Evolutionary conservation across 129 eudicot genomes (phyloP).

Genomic region (Lonicera japonica): DNA sequence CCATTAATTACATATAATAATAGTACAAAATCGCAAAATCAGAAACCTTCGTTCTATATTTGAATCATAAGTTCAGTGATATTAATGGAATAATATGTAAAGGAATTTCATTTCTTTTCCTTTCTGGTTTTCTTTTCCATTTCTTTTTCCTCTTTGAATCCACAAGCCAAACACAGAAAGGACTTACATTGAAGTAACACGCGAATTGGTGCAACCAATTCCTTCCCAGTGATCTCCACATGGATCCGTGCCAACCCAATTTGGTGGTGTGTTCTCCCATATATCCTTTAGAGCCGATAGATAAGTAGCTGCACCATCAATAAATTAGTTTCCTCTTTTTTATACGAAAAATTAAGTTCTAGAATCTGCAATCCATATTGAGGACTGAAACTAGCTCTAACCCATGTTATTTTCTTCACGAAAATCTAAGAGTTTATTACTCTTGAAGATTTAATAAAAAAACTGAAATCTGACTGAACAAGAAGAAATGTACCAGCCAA

Average conservation of each 20-base stretch:
- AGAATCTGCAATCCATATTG: too few relatives aligned
- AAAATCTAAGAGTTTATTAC: too few relatives aligned
- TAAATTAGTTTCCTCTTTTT: too few relatives aligned
- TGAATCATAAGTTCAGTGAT: background rate
- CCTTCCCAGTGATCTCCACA: constrained; percentile 63
- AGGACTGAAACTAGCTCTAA: too few relatives aligned
- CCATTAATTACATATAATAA: background rate
- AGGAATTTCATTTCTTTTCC: too few relatives aligned
- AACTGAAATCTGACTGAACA: too few relatives aligned
- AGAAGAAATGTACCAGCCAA: too few relatives aligned
- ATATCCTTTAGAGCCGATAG: constrained; percentile 41
- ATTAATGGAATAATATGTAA: too few relatives aligned
- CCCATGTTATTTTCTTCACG: too few relatives aligned
- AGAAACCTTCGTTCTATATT: constrained; percentile 23
- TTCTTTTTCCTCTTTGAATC: too few relatives aligned
- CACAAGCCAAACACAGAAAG: background rate
- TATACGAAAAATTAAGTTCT: background rate
- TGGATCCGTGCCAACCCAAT: constrained; percentile 70
- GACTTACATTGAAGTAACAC: constrained; percentile 63
- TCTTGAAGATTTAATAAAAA: too few relatives aligned
- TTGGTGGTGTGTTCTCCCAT: constrained; percentile 65
- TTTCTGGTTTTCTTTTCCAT: too few relatives aligned
- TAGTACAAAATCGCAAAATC: background rate
- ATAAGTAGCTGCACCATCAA: constrained; percentile 24
- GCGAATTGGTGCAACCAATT: constrained; percentile 49